Conservation (phyloP, 2,329 filamentous ascomycete genomes). For the Malbranchea cinnamomea region DNA sequence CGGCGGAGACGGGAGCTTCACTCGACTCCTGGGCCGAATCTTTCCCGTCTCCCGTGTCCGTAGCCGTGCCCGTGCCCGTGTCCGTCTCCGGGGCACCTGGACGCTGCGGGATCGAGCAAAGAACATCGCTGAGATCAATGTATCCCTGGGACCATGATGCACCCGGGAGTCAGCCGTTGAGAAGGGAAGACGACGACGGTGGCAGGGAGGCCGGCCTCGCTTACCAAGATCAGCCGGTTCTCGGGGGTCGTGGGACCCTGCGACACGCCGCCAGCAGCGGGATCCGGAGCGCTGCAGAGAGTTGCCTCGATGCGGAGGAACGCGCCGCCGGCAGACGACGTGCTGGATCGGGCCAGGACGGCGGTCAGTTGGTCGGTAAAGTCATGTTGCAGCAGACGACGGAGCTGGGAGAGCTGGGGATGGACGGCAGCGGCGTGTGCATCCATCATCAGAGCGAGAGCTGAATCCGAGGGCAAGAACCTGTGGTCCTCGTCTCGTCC, state of each 20-base stretch:
- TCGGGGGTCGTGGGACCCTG: too few species aligned
- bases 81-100: too few species aligned
- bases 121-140: background rate
- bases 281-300: slow-evolving; percentile 1
- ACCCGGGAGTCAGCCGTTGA: too few species aligned
- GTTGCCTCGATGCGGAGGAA: slow-evolving; percentile 1
- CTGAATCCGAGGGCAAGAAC: background rate
- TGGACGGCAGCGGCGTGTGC: too few species aligned
- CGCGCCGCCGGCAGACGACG: background rate
- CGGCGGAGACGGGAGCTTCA: too few species aligned
- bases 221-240: slow-evolving; percentile 3
- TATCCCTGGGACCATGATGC: slow-evolving; percentile 1
- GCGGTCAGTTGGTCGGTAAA: background rate
- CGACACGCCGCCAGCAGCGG: too few species aligned
- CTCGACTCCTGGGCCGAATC: too few species aligned
- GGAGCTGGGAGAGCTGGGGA: slow-evolving; percentile 1
- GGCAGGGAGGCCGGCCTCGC: too few species aligned
- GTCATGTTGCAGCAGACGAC: slow-evolving; percentile 2
- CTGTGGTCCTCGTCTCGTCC: too few species aligned
- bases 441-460: background rate
- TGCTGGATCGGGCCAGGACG: background rate
- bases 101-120: background rate
- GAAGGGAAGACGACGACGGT: too few species aligned
- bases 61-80: too few species aligned
- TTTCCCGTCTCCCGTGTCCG: too few species aligned